Percentiles rank a stretch among this genome's conserved stretches.
Conservation (phyloP, 2,329 filamentous ascomycete genomes). For the Trichoderma arundinaceum region DNA sequence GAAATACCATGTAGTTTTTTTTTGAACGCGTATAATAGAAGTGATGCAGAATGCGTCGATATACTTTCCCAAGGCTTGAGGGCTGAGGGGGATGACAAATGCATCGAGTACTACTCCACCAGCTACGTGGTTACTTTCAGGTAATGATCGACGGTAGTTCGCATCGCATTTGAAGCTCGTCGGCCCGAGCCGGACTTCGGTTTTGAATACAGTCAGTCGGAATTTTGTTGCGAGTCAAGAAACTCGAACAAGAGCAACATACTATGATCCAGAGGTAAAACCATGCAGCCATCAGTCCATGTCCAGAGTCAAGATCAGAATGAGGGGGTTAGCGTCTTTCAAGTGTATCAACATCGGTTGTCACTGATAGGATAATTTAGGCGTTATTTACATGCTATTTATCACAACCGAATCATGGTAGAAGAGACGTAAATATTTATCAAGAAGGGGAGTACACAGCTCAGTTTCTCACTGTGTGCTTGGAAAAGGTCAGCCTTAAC, state of each 20-base stretch:
- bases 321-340: too few relatives aligned
- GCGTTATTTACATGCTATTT: background rate
- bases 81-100: background rate
- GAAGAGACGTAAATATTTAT: background rate
- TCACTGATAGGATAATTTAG: too few relatives aligned
- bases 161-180: background rate
- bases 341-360: too few relatives aligned
- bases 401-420: background rate
- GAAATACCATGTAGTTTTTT: too few relatives aligned
- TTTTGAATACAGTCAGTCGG: background rate
- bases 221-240: background rate
- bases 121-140: background rate
- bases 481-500: background rate
- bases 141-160: background rate
- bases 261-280: too few relatives aligned
- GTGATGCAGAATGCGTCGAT: too few relatives aligned
- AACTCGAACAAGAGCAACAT: background rate
- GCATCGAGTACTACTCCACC: background rate
- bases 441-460: background rate
- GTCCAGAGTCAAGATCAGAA: background rate
- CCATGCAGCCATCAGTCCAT: background rate
- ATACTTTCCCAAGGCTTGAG: too few relatives aligned
- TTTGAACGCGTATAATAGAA: too few relatives aligned
- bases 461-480: background rate
- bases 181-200: background rate